Evolutionary conservation across 331 rosid genomes (phyloP).

Genomic region (Stylosanthes scabra): DNA sequence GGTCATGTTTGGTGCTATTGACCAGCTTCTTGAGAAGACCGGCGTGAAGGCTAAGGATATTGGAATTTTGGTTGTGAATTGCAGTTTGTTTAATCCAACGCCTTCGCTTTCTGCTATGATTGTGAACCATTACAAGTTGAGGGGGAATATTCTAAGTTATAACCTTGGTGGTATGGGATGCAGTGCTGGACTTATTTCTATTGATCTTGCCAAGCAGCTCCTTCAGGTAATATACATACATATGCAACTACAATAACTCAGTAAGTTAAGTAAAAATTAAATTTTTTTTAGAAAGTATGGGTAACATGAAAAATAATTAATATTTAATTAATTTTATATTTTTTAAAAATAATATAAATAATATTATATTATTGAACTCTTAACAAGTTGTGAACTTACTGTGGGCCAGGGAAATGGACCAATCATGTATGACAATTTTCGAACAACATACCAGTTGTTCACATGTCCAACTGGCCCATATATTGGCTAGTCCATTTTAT

Average conservation of each 20-base stretch:
- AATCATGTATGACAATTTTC: slow-evolving; percentile 7
- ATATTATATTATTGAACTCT: too few relatives aligned
- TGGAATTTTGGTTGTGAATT: slow-evolving; percentile 88
- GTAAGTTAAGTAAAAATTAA: too few relatives aligned
- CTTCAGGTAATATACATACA: slow-evolving; percentile 61
- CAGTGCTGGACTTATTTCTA: slow-evolving; percentile 95
- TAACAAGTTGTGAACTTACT: too few relatives aligned
- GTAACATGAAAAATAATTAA: too few relatives aligned
- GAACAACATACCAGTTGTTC: slow-evolving; percentile 12
- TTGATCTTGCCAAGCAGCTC: slow-evolving; percentile 92
- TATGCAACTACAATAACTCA: too few relatives aligned
- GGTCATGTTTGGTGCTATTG: slow-evolving; percentile 98
- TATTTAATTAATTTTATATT: too few relatives aligned
- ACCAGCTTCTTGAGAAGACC: slow-evolving; percentile 74
- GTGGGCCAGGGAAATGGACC: background rate
- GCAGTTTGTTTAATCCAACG: slow-evolving; percentile 93
- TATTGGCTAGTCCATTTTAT: slow-evolving; percentile 32
- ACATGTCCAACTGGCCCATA: slow-evolving; percentile 19
- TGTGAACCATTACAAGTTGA: slow-evolving; percentile 82
- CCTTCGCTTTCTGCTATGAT: slow-evolving; percentile 93
- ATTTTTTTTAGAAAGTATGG: too few relatives aligned
- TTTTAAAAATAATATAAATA: too few relatives aligned
- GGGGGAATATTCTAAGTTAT: slow-evolving; percentile 78
- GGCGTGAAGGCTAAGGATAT: slow-evolving; percentile 89
- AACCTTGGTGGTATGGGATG: slow-evolving; percentile 99